These are phyloP conservation scores for Musa beccarii DNA, from an alignment of 176 grass and related monocot genomes.

Conservation along the genomic window DNA sequence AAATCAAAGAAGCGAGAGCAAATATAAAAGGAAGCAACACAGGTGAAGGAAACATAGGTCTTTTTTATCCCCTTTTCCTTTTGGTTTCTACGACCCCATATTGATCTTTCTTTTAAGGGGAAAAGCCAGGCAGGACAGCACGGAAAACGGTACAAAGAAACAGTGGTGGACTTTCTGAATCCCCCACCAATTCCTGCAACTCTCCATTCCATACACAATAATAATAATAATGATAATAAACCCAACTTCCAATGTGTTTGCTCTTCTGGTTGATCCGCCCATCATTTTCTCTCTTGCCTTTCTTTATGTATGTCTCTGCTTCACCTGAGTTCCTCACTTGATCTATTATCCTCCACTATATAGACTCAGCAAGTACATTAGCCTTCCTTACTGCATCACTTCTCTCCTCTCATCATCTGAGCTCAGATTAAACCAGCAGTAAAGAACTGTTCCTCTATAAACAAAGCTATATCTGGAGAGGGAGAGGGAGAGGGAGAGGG, in stretches of 20 bases:
- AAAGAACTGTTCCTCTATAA: neutral
- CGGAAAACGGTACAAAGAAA: neutral
- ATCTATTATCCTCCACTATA: neutral
- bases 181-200: neutral
- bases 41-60: neutral
- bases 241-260: neutral
- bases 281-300: neutral
- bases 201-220: neutral
- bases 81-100: neutral
- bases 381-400: neutral
- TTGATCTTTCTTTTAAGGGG: neutral
- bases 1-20: too few species aligned
- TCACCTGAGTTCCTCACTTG: neutral
- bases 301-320: neutral
- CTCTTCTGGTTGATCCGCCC: neutral
- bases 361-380: neutral
- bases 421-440: neutral
- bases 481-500: too few species aligned
- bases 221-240: neutral
- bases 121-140: neutral
- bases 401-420: neutral
- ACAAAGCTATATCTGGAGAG: too few species aligned
- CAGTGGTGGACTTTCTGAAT: neutral
- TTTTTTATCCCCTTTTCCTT: neutral
- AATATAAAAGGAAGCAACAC: too few species aligned